Conservation (phyloP, 805 yeast genomes). For the Starmerella sp. region DNA sequence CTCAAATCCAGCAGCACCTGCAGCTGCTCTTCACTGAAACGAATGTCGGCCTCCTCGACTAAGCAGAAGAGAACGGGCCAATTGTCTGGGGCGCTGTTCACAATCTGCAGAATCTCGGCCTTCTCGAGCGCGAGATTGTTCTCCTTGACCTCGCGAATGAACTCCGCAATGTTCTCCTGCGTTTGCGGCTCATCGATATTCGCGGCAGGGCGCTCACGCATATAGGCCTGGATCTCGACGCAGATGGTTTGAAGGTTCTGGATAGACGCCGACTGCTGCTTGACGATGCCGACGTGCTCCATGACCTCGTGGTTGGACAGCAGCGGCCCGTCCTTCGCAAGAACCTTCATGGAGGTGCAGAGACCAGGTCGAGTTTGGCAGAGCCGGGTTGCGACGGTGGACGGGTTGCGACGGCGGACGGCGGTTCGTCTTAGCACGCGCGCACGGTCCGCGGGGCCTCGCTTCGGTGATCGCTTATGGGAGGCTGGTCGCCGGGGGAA, state of each 20-base stretch:
- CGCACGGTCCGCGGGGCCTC: no score
- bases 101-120: constrained; percentile 72
- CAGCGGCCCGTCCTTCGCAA: constrained; percentile 43
- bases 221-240: constrained; percentile 30
- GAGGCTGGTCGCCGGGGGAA: not conserved
- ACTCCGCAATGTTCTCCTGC: constrained; percentile 27
- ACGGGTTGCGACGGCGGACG: no score
- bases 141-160: constrained; percentile 35
- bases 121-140: constrained; percentile 53
- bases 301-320: constrained; percentile 57
- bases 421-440: no score
- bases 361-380: not conserved
- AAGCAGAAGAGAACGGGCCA: constrained; percentile 68
- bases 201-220: constrained; percentile 33
- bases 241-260: constrained; percentile 29
- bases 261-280: constrained; percentile 25
- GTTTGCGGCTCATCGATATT: constrained; percentile 30
- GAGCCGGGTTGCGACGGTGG: not conserved
- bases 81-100: constrained; percentile 69
- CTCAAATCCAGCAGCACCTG: constrained; percentile 48
- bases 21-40: constrained; percentile 61
- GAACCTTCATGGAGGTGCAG: constrained; percentile 31
- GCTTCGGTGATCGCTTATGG: not conserved
- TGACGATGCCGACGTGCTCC: constrained; percentile 41
- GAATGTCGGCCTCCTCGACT: constrained; percentile 83